Percentiles rank a stretch among this genome's conserved stretches.
phyloP scores from a whole-genome alignment of 257 asterid genomes.

The Paraleonurus japonicus region DNA sequence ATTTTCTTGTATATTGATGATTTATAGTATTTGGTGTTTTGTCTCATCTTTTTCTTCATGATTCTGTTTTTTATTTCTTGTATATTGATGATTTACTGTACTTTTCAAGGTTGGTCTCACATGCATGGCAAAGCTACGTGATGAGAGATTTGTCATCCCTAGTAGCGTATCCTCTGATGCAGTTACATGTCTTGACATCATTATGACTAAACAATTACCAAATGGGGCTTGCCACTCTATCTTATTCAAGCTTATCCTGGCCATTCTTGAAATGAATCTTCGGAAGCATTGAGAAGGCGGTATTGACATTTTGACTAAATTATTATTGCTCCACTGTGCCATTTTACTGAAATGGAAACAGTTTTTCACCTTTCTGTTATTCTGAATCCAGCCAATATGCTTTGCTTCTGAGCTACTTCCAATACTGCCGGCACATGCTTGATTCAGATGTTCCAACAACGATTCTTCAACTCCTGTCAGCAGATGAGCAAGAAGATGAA shows the following conservation, averaged over 20 bases:
- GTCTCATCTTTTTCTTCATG: not conserved
- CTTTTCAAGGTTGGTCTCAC: constrained; percentile 82
- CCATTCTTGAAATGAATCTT: constrained; percentile 83
- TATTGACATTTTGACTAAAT: constrained; percentile 31
- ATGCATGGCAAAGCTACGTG: constrained; percentile 96
- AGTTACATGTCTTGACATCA: constrained; percentile 69
- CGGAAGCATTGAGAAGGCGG: constrained; percentile 97
- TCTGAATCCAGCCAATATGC: constrained; percentile 82
- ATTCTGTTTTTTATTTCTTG: not conserved
- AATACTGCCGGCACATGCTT: constrained; percentile 88
- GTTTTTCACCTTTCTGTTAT: constrained; percentile 31
- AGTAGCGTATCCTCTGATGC: constrained; percentile 72
- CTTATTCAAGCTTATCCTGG: constrained; percentile 83
- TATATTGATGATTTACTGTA: constrained; percentile 25
- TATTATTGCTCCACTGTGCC: constrained; percentile 3
- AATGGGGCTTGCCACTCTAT: constrained; percentile 89
- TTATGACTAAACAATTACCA: constrained; percentile 69
- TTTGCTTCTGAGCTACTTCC: constrained; percentile 88
- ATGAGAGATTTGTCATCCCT: constrained; percentile 74
- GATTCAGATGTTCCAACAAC: constrained; percentile 81
- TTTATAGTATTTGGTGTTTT: constrained; percentile 21
- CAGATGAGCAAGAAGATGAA: constrained; percentile 73
- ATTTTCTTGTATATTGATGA: constrained; percentile 15
- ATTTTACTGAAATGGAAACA: constrained; percentile 17
- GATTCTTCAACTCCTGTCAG: constrained; percentile 69